Evolutionary conservation across 192 early-diverging fungal genomes (phyloP), one percentile per base, ranked within the genome.

Genomic region (Backusella luteola): DNA sequence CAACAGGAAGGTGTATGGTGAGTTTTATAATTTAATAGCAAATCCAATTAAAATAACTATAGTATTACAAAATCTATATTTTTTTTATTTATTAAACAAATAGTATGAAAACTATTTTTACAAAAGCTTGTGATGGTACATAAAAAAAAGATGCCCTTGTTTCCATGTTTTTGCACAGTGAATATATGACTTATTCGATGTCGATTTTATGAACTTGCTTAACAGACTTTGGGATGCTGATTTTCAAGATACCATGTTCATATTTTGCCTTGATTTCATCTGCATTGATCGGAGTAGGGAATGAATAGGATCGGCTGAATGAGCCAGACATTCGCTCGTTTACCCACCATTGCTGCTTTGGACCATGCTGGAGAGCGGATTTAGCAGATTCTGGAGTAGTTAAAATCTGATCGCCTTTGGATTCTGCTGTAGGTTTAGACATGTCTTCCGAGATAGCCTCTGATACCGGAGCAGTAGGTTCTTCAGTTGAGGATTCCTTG

Each of bases 211-310:
- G 72, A 44, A 71, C 53, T 21, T 39, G 39, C 19, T 63, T 70
- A 5, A 46, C 14, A 21, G 70, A 36, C 49, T 76, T 80, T 19
- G 79, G 75, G 35, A 80, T 44, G 41, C 15, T 59, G 12, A 80
- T 69, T 9, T 59, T 75, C 12, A 77, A 49, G 9, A 72, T 35
- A 69, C 79, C 75, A 69, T 79, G 73, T 42, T 79, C 59, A 53
- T 75, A 79, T 17, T 38, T 39, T 5, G 78, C 78, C 36, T 79
- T 79, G 34, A 79, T 79, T 4, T 67, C 42, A 66, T 79, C 73
- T 21, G 46, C 34, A 44, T 79, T 66, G 15, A 79, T 44, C 1
- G 67, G 39, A 0, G 67, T 39, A 29, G 78, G 78, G 73, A 79
- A 79, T 12, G 73, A 35, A 35, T 75, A 79, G 1, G 73, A 34